Base-by-base conservation (phyloP, 2,329 filamentous ascomycete genomes). In the Aureobasidium melanogenum region DNA sequence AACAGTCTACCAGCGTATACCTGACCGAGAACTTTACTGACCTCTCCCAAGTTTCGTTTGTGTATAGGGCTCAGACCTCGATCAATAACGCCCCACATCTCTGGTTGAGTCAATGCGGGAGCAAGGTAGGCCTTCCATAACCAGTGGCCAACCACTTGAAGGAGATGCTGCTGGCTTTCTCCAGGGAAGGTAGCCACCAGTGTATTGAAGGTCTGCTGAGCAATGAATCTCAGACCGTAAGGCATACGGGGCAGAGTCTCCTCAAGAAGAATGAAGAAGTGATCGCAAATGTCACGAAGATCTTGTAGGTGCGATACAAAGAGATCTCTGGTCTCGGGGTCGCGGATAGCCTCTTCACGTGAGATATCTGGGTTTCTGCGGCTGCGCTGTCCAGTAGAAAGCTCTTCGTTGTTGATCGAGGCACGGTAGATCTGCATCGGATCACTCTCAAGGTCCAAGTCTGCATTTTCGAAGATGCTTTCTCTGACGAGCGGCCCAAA, bases 381-480 rank as follows among this genome's bases (percentile, higher is more conserved):
- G 72, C 92, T 96, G 22, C 90, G 85, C 66, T 86, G 85, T 5
- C 94, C 94, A 0, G 94, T 99, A 19, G 91, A 87, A 26, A 99
- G 84, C 75, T 99, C 94, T 74, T 97, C 93, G 68, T 99, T 96
- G 77, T 95, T 97, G 76, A 99, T 95, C 15, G 91, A 87, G 5
- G 91, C 94, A 44, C 89, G 85, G 75, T 99, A 97, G 62, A 99
- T 99, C 68, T 97, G 93, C 79, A 97, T 88, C 0, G 94, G 94
- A 70, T 99, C 94, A 72, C 93, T 97, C 75, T 99, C 94, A 28
- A 99, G 80, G 71, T 99, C 93, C 36, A 99, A 80, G 5, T 87
- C 88, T 14, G 91, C 87, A 67, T 97, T 94, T 60, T 96, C 94
- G 60, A 97, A 87, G 69, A 99, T 91, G 70, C 94, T 93, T 71